A percentile compares a stretch with the other conserved stretches of the same genome.
phyloP scores from a whole-genome alignment of 2,329 filamentous ascomycete species.

The Aspergillus sp. region DNA sequence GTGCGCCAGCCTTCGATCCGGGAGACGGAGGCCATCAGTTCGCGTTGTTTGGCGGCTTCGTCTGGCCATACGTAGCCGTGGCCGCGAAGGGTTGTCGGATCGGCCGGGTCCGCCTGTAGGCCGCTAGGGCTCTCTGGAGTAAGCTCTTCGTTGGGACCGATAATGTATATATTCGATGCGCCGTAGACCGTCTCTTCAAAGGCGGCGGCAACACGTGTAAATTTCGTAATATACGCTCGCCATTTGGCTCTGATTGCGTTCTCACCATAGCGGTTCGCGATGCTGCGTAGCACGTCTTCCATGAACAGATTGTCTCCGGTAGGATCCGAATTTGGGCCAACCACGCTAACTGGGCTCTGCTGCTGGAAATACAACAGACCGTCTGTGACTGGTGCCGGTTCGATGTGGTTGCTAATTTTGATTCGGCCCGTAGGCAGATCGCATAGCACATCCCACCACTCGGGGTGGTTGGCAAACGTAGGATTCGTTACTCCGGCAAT shows the following conservation, averaged over 20 bases:
- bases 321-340: constrained; percentile 59
- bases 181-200: constrained; percentile 97
- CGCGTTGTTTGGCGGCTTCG: constrained; percentile 76
- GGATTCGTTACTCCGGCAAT: constrained; percentile 98
- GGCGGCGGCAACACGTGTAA: constrained; percentile 86
- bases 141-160: constrained; percentile 71
- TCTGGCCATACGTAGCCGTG: constrained; percentile 97
- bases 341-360: constrained; percentile 50
- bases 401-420: constrained; percentile 90
- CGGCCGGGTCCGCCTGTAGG: constrained; percentile 37
- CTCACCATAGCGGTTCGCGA: constrained; percentile 84
- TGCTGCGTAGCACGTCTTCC: constrained; percentile 80
- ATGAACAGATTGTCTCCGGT: constrained; percentile 92
- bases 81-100: constrained; percentile 66
- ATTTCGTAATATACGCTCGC: constrained; percentile 92
- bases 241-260: constrained; percentile 89
- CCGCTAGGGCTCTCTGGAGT: constrained; percentile 57
- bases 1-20: constrained; percentile 97
- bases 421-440: constrained; percentile 90
- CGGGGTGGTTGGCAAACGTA: constrained; percentile 89
- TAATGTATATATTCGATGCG: constrained; percentile 78
- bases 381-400: constrained; percentile 78
- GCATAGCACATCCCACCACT: constrained; percentile 98
- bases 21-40: constrained; percentile 88
- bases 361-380: constrained; percentile 87